Conservation (phyloP, 2,329 filamentous ascomycete genomes). For the Colletotrichum acutatum region DNA sequence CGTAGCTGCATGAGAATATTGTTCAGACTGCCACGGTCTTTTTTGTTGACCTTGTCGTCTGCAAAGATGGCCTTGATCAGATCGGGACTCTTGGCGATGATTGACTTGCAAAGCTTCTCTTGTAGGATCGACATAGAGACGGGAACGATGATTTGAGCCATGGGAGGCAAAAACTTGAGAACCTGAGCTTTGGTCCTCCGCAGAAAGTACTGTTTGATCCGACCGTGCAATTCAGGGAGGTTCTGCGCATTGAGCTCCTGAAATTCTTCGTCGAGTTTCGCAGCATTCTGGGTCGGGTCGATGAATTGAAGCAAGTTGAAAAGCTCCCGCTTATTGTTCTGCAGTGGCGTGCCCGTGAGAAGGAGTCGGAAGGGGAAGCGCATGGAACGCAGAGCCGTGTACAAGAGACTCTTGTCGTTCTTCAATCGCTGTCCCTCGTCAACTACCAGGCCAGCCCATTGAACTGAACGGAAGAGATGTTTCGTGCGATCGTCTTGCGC, state of each 20-base stretch:
- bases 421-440: slow-evolving; percentile 97
- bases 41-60: slow-evolving; percentile 71
- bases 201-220: slow-evolving; percentile 79
- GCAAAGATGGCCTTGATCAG: slow-evolving; percentile 89
- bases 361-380: slow-evolving; percentile 86
- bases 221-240: slow-evolving; percentile 80
- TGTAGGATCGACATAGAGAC: slow-evolving; percentile 96
- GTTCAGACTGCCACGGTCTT: slow-evolving; percentile 83
- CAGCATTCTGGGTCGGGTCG: slow-evolving; percentile 77
- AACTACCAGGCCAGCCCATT: slow-evolving; percentile 89
- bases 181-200: slow-evolving; percentile 90
- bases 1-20: slow-evolving; percentile 96
- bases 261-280: slow-evolving; percentile 79
- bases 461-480: slow-evolving; percentile 73
- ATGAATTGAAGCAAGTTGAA: slow-evolving; percentile 98
- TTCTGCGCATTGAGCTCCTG: slow-evolving; percentile 84
- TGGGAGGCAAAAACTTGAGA: slow-evolving; percentile 88
- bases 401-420: slow-evolving; percentile 88
- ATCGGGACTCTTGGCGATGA: slow-evolving; percentile 89
- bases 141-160: slow-evolving; percentile 94
- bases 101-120: slow-evolving; percentile 93
- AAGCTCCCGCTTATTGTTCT: slow-evolving; percentile 94
- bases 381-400: slow-evolving; percentile 77
- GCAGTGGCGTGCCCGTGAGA: slow-evolving; percentile 90
- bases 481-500: slow-evolving; percentile 78